These are phyloP conservation scores for Protomyces inouyei DNA, from an alignment of 1,139 yeast species.

Conservation along the genomic window DNA sequence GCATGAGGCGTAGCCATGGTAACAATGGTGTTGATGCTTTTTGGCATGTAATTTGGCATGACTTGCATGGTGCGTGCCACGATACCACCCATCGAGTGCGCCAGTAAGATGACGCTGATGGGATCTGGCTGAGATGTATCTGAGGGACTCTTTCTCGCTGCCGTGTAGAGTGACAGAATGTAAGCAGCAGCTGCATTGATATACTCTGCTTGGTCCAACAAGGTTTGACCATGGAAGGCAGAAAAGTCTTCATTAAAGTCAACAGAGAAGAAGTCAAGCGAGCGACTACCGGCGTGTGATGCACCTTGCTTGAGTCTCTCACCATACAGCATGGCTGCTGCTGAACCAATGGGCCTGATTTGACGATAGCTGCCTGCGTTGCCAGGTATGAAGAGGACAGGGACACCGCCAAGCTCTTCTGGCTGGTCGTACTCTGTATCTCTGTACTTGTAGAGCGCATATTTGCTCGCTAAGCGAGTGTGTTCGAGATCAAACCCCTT, in stretches of 20 bases:
- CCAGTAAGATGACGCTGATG: constrained; percentile 69
- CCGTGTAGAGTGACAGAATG: constrained; percentile 61
- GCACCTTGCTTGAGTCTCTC: constrained; percentile 24
- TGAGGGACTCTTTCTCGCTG: constrained; percentile 28
- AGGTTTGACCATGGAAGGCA: constrained; percentile 90
- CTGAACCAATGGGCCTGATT: constrained; percentile 86
- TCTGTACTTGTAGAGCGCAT: constrained; percentile 69
- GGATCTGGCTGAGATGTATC: constrained; percentile 44
- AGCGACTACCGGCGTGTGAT: constrained; percentile 25
- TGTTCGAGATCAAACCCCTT: constrained; percentile 65
- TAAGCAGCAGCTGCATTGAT: constrained; percentile 78
- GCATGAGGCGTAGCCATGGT: constrained; percentile 93
- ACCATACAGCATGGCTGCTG: constrained; percentile 38
- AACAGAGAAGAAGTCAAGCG: constrained; percentile 47
- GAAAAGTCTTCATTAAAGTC: constrained; percentile 95
- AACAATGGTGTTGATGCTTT: constrained; percentile 73
- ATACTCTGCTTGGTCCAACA: constrained; percentile 91
- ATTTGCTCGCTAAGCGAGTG: constrained; percentile 70
- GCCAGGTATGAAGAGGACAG: constrained; percentile 91
- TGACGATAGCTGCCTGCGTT: constrained; percentile 94
- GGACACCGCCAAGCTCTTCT: constrained; percentile 59
- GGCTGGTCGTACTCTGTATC: constrained; percentile 48
- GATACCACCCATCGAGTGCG: constrained; percentile 97
- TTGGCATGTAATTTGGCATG: constrained; percentile 64
- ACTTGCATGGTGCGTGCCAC: constrained; percentile 79